These are phyloP conservation scores for Xylaria flabelliformis DNA, from an alignment of 495 filamentous ascomycete genomes.

Conservation along the genomic window DNA sequence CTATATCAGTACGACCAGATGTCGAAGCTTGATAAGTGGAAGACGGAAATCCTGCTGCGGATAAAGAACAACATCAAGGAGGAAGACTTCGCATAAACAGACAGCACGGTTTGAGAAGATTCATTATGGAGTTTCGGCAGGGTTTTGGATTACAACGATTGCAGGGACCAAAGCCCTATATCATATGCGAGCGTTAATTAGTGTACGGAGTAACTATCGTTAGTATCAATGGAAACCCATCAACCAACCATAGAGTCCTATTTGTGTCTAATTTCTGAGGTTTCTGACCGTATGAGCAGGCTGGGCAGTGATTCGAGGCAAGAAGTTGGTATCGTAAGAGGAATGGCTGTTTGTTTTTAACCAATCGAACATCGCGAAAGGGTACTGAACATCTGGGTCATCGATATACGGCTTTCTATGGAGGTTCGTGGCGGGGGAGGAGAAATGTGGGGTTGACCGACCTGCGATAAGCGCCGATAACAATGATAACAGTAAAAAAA, in stretches of 20 bases:
- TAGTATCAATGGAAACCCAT: conserved; percentile 1
- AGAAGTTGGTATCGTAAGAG: background rate
- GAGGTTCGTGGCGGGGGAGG: conserved; percentile 33
- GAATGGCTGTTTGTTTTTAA: background rate
- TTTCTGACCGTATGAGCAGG: background rate
- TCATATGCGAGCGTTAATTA: conserved; percentile 23
- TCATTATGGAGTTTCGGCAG: conserved; percentile 29
- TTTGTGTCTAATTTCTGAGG: background rate
- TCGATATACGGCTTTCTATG: background rate
- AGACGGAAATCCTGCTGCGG: conserved; percentile 82
- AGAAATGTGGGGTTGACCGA: conserved; percentile 27
- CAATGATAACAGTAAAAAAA: conserved; percentile 38
- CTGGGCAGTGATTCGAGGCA: background rate
- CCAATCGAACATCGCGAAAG: background rate
- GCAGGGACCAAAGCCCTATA: conserved; percentile 18
- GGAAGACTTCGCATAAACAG: conserved; percentile 55
- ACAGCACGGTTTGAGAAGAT: conserved; percentile 11
- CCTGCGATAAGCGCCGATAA: conserved; percentile 41
- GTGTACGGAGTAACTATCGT: conserved; percentile 12
- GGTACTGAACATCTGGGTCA: background rate
- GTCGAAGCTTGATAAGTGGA: conserved; percentile 94
- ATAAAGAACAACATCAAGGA: conserved; percentile 85
- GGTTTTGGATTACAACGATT: conserved; percentile 25
- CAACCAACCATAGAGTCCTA: background rate
- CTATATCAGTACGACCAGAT: conserved; percentile 86